Percentiles rank a stretch among this genome's conserved stretches.
These are phyloP conservation scores for Silene vulgaris DNA, from an alignment of 179 eudicot genomes.

Conservation along the genomic window DNA sequence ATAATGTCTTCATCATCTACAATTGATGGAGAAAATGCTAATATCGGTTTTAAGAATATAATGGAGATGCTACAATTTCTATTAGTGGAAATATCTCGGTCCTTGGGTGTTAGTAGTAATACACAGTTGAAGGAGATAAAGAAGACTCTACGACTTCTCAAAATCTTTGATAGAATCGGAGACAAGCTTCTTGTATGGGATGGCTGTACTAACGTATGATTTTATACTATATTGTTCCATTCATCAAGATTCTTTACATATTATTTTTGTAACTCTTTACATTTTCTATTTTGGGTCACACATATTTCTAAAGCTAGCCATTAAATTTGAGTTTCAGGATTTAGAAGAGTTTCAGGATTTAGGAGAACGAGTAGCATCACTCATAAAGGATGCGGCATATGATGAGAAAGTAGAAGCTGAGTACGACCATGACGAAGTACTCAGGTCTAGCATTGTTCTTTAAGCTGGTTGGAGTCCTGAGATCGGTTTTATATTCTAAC, in stretches of 20 bases:
- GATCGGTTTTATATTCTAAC: too few relatives aligned
- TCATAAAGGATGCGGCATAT: not conserved
- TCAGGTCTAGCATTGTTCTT: not conserved
- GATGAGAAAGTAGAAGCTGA: not conserved
- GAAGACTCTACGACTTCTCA: not conserved
- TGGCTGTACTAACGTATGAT: not conserved
- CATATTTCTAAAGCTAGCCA: not conserved
- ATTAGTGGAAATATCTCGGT: not conserved
- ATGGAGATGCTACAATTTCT: not conserved
- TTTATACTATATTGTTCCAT: too few relatives aligned
- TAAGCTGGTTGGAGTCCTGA: too few relatives aligned
- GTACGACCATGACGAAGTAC: not conserved
- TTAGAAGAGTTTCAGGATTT: too few relatives aligned
- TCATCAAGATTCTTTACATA: too few relatives aligned
- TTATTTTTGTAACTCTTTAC: too few relatives aligned
- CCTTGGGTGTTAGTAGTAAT: not conserved
- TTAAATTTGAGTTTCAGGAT: too few relatives aligned
- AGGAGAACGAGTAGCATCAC: not conserved
- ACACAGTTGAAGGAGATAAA: slow-evolving; percentile 7
- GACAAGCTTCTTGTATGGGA: not conserved
- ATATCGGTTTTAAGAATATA: not conserved
- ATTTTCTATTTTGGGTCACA: not conserved
- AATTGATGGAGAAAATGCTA: not conserved
- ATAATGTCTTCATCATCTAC: too few relatives aligned
- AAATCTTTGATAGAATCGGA: not conserved